Conservation (phyloP, 2,329 filamentous ascomycete genomes). For the Coniochaeta pulveracea region DNA sequence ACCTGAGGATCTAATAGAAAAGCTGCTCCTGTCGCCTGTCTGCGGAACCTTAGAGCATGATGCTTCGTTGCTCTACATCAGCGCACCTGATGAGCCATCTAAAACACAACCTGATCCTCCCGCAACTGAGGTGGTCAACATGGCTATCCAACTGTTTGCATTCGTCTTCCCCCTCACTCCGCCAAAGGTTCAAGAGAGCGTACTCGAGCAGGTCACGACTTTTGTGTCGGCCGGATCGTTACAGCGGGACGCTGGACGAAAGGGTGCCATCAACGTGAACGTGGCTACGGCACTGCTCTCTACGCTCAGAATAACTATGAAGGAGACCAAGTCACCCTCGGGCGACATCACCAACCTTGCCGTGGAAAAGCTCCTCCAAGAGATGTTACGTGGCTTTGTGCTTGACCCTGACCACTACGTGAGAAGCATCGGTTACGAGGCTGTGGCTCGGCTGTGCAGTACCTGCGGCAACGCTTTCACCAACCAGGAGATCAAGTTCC, state of each 20-base stretch:
- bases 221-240: constrained; percentile 73
- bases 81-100: constrained; percentile 30
- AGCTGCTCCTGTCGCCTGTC: constrained; percentile 55
- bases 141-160: constrained; percentile 86
- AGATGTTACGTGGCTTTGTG: constrained; percentile 60
- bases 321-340: constrained; percentile 60
- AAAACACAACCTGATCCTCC: constrained; percentile 60
- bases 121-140: constrained; percentile 86
- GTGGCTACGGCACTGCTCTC: constrained; percentile 71
- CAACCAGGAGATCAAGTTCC: constrained; percentile 70
- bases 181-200: constrained; percentile 88
- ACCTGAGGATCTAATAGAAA: constrained; percentile 54
- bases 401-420: constrained; percentile 78
- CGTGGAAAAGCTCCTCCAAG: constrained; percentile 77
- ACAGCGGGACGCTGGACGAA: constrained; percentile 77
- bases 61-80: constrained; percentile 65
- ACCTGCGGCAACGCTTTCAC: constrained; percentile 80
- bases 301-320: constrained; percentile 72
- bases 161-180: constrained; percentile 83
- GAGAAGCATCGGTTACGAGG: constrained; percentile 73
- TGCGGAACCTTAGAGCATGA: constrained; percentile 84
- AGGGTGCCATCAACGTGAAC: constrained; percentile 85
- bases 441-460: constrained; percentile 75
- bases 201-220: constrained; percentile 84
- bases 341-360: constrained; percentile 65